These are phyloP conservation scores for Neoscytalidium dimidiatum DNA, from an alignment of 2,329 filamentous ascomycete genomes.

Conservation along the genomic window DNA sequence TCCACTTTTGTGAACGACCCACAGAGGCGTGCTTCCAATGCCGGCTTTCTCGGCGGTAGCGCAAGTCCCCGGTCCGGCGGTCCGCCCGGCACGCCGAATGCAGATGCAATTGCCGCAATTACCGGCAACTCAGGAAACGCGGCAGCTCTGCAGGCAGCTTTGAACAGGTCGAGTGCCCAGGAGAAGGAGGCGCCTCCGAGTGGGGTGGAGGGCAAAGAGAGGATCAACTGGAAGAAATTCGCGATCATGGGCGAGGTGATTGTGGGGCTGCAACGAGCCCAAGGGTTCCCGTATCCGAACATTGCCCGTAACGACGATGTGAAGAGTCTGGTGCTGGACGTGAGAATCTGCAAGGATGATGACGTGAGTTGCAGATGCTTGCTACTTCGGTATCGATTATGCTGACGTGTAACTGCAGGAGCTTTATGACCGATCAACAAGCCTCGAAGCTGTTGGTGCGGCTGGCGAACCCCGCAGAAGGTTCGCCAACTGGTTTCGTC, in stretches of 20 bases:
- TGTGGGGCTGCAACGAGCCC: slow-evolving; percentile 86
- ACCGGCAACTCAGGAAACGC: slow-evolving; percentile 6
- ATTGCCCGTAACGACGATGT: slow-evolving; percentile 69
- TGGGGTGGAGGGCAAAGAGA: slow-evolving; percentile 50
- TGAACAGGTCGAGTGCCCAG: slow-evolving; percentile 32
- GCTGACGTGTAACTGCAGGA: slow-evolving; percentile 45
- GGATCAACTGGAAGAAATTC: slow-evolving; percentile 98
- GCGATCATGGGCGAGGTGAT: slow-evolving; percentile 93
- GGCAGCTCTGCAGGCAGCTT: slow-evolving; percentile 6
- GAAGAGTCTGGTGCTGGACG: slow-evolving; percentile 76
- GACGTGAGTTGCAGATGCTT: slow-evolving; percentile 63
- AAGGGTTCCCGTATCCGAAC: slow-evolving; percentile 78
- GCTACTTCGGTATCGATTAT: background rate
- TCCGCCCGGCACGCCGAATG: slow-evolving; percentile 4
- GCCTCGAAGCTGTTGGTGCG: slow-evolving; percentile 44
- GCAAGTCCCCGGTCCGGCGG: slow-evolving; percentile 29
- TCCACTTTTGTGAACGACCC: slow-evolving; percentile 74
- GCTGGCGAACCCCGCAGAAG: slow-evolving; percentile 17
- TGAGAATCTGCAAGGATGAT: slow-evolving; percentile 79
- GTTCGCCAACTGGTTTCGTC: slow-evolving; percentile 20
- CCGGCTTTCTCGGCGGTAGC: background rate
- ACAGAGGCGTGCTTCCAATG: slow-evolving; percentile 16
- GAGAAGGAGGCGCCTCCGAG: slow-evolving; percentile 48
- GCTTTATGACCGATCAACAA: slow-evolving; percentile 60
- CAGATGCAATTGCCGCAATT: slow-evolving; percentile 1